These are phyloP conservation scores for Leishmania gerbilli DNA, from an alignment of 208 protist species.

Conservation along the genomic window DNA sequence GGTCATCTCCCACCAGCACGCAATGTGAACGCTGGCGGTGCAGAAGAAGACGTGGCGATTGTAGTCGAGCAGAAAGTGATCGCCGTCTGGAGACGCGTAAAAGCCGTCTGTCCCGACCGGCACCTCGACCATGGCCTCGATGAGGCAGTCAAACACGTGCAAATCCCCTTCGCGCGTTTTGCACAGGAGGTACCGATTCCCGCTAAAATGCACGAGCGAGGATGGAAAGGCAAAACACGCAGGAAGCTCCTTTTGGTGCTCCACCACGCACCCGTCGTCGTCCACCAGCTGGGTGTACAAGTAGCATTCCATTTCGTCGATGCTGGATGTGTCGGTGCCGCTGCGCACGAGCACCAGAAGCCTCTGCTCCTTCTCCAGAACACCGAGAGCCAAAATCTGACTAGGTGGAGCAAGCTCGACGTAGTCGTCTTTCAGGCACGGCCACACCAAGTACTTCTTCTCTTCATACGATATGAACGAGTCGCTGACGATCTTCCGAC, in stretches of 20 bases:
- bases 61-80: conserved; percentile 48
- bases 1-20: conserved; percentile 38
- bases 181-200: conserved; percentile 59
- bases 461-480: conserved; percentile 35
- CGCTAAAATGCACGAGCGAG: conserved; percentile 50
- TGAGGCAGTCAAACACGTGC: conserved; percentile 56
- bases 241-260: conserved; percentile 53
- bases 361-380: conserved; percentile 39
- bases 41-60: conserved; percentile 45
- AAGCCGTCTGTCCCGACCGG: conserved; percentile 58
- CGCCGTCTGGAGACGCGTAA: conserved; percentile 52
- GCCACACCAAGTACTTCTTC: conserved; percentile 41
- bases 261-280: conserved; percentile 15
- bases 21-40: conserved; percentile 25
- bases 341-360: conserved; percentile 47
- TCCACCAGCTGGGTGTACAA: conserved; percentile 46
- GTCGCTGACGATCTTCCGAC: conserved; percentile 31
- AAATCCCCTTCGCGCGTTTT: conserved; percentile 45
- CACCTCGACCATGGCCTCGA: conserved; percentile 49
- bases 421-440: conserved; percentile 38
- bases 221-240: conserved; percentile 36
- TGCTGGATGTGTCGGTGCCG: conserved; percentile 23
- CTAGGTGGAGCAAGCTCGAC: conserved; percentile 58
- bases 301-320: conserved; percentile 48
- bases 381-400: conserved; percentile 47